Conservation (phyloP, 169 alveolate genomes). For the Plasmodium chabaudi region DNA sequence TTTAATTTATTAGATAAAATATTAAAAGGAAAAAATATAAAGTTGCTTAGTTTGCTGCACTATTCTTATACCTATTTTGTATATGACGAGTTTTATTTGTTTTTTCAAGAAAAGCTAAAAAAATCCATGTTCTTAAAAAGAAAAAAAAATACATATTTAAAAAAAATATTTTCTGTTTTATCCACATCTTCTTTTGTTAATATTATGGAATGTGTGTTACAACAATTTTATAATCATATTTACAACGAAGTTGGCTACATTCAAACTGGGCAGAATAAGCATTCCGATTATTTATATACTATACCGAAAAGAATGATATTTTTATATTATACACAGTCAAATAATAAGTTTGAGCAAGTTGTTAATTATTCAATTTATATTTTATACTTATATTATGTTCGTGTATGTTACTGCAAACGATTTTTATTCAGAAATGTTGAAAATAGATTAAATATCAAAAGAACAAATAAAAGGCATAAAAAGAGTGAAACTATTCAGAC, state of each 20-base stretch:
- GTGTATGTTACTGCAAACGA: background rate
- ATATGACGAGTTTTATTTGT: conserved; percentile 20
- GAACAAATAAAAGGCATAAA: background rate
- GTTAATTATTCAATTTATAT: conserved; percentile 34
- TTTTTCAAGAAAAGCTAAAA: conserved; percentile 13
- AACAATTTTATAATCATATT: conserved; percentile 13
- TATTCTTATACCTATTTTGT: conserved; percentile 20
- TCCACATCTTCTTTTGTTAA: background rate
- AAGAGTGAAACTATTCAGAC: background rate
- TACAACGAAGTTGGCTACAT: background rate
- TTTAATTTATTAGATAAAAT: conserved; percentile 32
- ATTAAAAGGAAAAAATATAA: conserved; percentile 15
- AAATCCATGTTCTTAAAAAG: conserved; percentile 4
- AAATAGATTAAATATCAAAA: no score
- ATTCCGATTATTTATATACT: background rate
- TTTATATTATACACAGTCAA: conserved; percentile 6
- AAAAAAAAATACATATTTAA: no score
- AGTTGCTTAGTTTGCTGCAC: conserved; percentile 6
- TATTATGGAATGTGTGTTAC: conserved; percentile 20
- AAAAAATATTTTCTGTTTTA: no score
- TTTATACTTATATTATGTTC: conserved; percentile 42
- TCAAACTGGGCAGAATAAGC: background rate
- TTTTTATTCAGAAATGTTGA: background rate
- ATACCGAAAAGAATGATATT: conserved; percentile 21
- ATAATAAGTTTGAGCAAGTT: conserved; percentile 25